phyloP scores from a whole-genome alignment of 2,329 filamentous ascomycete species.

The Didymella sp. region DNA sequence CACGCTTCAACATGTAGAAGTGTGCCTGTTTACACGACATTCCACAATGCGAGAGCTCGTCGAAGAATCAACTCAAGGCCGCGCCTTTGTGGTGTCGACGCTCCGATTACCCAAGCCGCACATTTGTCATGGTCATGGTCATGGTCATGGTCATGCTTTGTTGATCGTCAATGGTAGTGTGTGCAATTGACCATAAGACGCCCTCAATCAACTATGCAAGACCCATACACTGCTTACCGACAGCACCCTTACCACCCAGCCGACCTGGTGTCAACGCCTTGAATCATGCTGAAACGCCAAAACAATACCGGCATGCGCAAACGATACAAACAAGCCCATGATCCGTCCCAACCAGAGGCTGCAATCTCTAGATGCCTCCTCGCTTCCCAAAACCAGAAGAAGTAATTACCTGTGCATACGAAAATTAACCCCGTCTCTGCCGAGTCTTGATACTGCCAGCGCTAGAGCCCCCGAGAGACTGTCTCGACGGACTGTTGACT shows the following conservation, averaged over 20 bases:
- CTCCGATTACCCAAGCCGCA: no score
- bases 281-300: slow-evolving; percentile 5
- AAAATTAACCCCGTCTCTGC: not conserved
- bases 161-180: not conserved
- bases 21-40: not conserved
- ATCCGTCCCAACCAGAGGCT: not conserved
- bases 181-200: not conserved
- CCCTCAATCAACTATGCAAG: slow-evolving; percentile 2
- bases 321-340: not conserved
- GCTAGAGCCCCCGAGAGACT: not conserved
- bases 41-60: not conserved
- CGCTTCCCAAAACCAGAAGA: not conserved
- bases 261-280: slow-evolving; percentile 6
- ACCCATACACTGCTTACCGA: slow-evolving; percentile 1
- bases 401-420: not conserved
- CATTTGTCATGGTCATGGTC: no score
- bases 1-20: slow-evolving; percentile 83
- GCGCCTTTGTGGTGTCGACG: not conserved
- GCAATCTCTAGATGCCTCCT: not conserved
- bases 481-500: not conserved
- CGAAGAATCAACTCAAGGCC: not conserved
- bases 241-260: slow-evolving; percentile 3
- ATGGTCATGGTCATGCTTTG: no score
- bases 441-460: not conserved
- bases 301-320: slow-evolving; percentile 7